Conservation (phyloP, 345 rosid genomes). For the Eucalyptus victrix region DNA sequence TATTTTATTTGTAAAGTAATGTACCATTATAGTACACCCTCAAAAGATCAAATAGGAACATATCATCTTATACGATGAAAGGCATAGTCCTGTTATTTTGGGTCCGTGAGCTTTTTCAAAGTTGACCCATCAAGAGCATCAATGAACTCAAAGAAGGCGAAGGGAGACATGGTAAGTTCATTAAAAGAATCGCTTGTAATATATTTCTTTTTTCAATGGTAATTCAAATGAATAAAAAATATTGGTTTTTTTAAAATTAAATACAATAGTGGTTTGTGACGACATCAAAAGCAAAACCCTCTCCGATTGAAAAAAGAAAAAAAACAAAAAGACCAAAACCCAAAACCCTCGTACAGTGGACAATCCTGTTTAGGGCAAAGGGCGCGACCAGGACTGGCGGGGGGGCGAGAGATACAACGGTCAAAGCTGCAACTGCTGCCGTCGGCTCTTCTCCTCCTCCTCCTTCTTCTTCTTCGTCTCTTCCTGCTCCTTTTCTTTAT, state of each 20-base stretch:
- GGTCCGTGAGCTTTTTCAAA: background rate
- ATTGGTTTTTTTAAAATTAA: background rate
- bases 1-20: background rate
- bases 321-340: background rate
- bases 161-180: background rate
- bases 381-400: background rate
- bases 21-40: background rate
- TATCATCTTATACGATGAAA: background rate
- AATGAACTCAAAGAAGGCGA: background rate
- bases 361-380: background rate
- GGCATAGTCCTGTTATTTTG: background rate
- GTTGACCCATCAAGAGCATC: background rate
- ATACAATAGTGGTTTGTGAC: background rate
- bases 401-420: background rate
- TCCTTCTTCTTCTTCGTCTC: background rate
- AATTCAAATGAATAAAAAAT: background rate
- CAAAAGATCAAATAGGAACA: background rate
- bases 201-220: background rate
- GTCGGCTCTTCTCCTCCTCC: background rate
- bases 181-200: background rate
- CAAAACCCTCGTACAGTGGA: background rate
- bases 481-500: background rate
- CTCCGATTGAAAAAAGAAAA: background rate
- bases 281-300: background rate
- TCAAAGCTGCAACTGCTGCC: background rate